Conservation (phyloP, 805 yeast genomes). For the Yamadazyma ubonensis region DNA sequence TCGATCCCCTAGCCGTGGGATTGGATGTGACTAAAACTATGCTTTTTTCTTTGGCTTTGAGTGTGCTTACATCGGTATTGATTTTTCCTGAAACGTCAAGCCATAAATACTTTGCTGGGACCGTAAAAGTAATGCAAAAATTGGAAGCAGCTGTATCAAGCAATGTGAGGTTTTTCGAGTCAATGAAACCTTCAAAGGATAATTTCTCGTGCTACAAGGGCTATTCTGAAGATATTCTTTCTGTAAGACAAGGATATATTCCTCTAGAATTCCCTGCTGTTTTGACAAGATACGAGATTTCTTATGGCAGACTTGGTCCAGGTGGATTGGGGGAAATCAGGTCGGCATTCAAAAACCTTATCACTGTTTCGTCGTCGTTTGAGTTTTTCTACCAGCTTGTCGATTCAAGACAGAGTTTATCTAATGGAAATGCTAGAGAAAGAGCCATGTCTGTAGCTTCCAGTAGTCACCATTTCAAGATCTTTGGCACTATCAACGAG, state of each 20-base stretch:
- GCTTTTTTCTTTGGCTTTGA: conserved; percentile 24
- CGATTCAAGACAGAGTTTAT: conserved; percentile 25
- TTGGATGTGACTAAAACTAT: conserved; percentile 23
- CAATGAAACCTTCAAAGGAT: conserved; percentile 28
- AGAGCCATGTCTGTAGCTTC: conserved; percentile 11
- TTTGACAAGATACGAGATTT: conserved; percentile 22
- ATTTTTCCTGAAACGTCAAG: conserved; percentile 31
- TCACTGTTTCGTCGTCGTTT: conserved; percentile 23
- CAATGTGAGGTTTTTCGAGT: conserved; percentile 22
- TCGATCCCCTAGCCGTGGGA: conserved; percentile 22
- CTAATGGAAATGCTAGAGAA: conserved; percentile 19
- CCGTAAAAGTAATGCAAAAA: conserved; percentile 15
- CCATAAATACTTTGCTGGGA: conserved; percentile 20
- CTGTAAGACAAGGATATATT: conserved; percentile 18
- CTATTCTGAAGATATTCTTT: conserved; percentile 19
- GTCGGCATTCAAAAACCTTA: conserved; percentile 22
- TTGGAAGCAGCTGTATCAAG: conserved; percentile 18
- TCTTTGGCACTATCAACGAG: conserved; percentile 26
- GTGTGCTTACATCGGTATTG: conserved; percentile 18
- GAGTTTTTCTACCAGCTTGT: conserved; percentile 28
- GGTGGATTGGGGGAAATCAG: conserved; percentile 28
- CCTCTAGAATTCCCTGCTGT: conserved; percentile 22
- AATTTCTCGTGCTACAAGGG: conserved; percentile 23
- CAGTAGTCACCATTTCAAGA: conserved; percentile 18
- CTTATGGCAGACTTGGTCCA: conserved; percentile 27